Conservation (phyloP, 768 basidiomycete species). For the Boletus rubescentipes region DNA sequence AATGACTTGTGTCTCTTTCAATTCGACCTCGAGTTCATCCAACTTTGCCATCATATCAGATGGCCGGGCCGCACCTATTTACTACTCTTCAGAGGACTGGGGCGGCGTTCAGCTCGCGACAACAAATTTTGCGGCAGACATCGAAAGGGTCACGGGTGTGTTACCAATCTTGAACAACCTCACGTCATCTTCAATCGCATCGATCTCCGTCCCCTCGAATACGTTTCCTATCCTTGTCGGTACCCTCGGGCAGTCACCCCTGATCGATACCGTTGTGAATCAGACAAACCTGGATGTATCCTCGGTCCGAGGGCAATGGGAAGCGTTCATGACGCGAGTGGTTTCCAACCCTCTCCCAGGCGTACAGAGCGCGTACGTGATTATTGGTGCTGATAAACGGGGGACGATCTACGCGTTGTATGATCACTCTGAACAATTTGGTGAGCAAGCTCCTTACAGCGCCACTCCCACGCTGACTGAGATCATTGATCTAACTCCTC, state of each 20-base stretch:
- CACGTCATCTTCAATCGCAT: conserved; percentile 36
- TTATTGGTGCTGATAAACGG: neutral
- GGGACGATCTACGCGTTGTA: neutral
- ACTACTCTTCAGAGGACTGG: conserved; percentile 60
- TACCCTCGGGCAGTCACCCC: neutral
- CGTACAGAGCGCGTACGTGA: neutral
- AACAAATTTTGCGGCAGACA: conserved; percentile 39
- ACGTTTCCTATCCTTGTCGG: neutral
- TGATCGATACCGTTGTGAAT: conserved; percentile 3
- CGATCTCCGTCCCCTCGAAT: neutral
- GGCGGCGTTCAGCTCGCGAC: conserved; percentile 63
- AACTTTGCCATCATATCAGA: conserved; percentile 46
- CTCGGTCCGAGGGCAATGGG: neutral
- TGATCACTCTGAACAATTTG: conserved; percentile 6
- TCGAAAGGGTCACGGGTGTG: conserved; percentile 56
- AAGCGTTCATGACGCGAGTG: neutral
- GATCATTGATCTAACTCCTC: neutral
- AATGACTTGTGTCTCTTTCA: conserved; percentile 46
- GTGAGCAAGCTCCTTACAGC: neutral
- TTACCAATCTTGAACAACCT: conserved; percentile 52
- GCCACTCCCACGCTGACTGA: neutral
- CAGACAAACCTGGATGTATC: neutral
- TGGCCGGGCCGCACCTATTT: conserved; percentile 46
- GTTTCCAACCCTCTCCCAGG: neutral
- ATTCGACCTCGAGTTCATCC: conserved; percentile 23